phyloP scores from a whole-genome alignment of 2,329 filamentous ascomycete genomes.

The Coniochaeta sp. region DNA sequence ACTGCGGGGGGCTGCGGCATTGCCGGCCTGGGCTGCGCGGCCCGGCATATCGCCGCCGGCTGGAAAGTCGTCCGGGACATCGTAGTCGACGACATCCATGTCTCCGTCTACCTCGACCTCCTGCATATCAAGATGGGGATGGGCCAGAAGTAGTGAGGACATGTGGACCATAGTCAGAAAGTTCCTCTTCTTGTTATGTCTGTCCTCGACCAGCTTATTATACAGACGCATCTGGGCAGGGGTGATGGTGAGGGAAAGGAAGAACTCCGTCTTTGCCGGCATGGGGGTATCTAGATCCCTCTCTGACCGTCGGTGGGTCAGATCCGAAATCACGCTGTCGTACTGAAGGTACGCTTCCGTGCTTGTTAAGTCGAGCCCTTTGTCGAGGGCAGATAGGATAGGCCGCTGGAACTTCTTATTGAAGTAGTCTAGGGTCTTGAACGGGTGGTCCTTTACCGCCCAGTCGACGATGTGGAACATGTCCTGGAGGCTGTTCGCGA shows the following conservation, averaged over 20 bases:
- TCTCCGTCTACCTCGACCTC: conserved; percentile 20
- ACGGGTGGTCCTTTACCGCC: conserved; percentile 76
- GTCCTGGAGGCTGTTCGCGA: conserved; percentile 77
- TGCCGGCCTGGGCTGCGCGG: background rate
- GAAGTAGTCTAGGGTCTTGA: conserved; percentile 56
- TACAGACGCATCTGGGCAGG: conserved; percentile 49
- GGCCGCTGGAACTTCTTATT: conserved; percentile 53
- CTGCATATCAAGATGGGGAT: conserved; percentile 39
- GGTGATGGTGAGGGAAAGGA: conserved; percentile 66
- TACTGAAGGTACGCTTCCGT: conserved; percentile 61
- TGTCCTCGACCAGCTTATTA: background rate
- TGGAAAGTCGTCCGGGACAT: no score
- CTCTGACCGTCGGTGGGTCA: conserved; percentile 70
- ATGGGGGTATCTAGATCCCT: conserved; percentile 57
- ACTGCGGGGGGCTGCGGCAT: conserved; percentile 11
- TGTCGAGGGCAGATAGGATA: conserved; percentile 55
- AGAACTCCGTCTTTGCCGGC: conserved; percentile 72
- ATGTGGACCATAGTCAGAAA: conserved; percentile 28
- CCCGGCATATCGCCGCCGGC: no score
- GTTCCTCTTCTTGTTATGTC: conserved; percentile 8
- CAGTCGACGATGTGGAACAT: conserved; percentile 86
- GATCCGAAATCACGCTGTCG: conserved; percentile 62
- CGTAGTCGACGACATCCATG: background rate
- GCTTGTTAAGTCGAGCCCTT: conserved; percentile 46
- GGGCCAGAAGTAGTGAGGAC: conserved; percentile 43